phyloP scores from a whole-genome alignment of 495 filamentous ascomycete genomes.

The Aspergillus sclerotiicarbonarius region DNA sequence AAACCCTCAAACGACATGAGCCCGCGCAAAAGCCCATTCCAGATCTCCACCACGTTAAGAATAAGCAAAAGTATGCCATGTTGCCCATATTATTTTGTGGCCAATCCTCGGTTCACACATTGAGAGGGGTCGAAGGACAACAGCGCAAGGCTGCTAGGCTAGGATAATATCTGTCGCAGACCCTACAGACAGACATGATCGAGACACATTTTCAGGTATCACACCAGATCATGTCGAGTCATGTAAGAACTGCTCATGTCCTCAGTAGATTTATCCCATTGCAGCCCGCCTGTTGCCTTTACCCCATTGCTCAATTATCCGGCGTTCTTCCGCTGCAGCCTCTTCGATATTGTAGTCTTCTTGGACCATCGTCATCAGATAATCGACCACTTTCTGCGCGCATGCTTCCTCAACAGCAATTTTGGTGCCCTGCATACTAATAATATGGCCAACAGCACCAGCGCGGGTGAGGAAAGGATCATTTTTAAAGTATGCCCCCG shows the following conservation, averaged over 20 bases:
- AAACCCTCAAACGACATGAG: background rate
- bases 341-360: constrained; percentile 25
- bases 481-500: constrained; percentile 24
- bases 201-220: background rate
- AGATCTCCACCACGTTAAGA: too few relatives aligned
- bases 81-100: too few relatives aligned
- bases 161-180: too few relatives aligned
- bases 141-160: too few relatives aligned
- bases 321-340: background rate
- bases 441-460: constrained; percentile 25
- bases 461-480: constrained; percentile 36
- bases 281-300: background rate
- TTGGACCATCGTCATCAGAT: constrained; percentile 28
- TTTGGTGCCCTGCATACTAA: constrained; percentile 1
- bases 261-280: background rate
- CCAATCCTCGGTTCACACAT: too few relatives aligned
- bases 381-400: constrained; percentile 23
- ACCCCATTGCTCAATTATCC: constrained; percentile 2
- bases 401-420: constrained; percentile 21
- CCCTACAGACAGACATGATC: background rate
- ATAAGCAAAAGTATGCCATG: too few relatives aligned
- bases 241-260: background rate
- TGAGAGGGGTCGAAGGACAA: too few relatives aligned
- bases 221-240: background rate
- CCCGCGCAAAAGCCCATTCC: background rate